A percentile compares a stretch with the other conserved stretches of the same genome.
Conservation (phyloP, 768 basidiomycete species). For the Podaxis carcinomalis region DNA sequence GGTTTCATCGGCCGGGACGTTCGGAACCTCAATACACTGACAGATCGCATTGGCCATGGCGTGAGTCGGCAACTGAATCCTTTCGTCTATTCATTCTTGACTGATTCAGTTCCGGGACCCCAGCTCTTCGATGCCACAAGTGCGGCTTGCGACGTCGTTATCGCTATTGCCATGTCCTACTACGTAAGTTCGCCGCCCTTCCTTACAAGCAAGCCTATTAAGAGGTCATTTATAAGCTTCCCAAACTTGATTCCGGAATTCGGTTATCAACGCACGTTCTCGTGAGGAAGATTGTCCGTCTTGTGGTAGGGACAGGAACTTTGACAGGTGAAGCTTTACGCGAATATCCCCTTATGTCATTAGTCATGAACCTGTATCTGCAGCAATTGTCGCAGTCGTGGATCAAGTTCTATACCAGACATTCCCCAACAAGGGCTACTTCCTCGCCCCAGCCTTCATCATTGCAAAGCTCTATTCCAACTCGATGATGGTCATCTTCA, state of each 20-base stretch:
- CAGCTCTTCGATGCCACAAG: background rate
- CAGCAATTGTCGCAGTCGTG: slow-evolving; percentile 11
- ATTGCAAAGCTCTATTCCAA: slow-evolving; percentile 15
- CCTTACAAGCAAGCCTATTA: background rate
- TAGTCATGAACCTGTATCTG: background rate
- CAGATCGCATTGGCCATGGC: slow-evolving; percentile 5
- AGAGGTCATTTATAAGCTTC: background rate
- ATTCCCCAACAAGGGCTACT: slow-evolving; percentile 6
- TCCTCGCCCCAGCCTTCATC: slow-evolving; percentile 9
- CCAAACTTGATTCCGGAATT: slow-evolving; percentile 7
- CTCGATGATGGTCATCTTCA: slow-evolving; percentile 16
- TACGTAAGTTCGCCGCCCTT: slow-evolving; percentile 11
- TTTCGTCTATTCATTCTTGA: background rate
- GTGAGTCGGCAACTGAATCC: slow-evolving; percentile 1
- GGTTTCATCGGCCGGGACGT: background rate
- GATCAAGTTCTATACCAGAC: slow-evolving; percentile 6
- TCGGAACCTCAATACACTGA: background rate
- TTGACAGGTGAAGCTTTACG: slow-evolving; percentile 11
- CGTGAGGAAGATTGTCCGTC: slow-evolving; percentile 12
- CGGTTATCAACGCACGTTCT: slow-evolving; percentile 7
- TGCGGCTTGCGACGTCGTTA: slow-evolving; percentile 5
- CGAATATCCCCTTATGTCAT: background rate
- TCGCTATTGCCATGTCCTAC: slow-evolving; percentile 16
- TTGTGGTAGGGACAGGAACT: slow-evolving; percentile 16
- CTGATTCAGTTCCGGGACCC: background rate